These are phyloP conservation scores for Entonaema liquescens DNA, from an alignment of 495 filamentous ascomycete genomes.

Conservation along the genomic window DNA sequence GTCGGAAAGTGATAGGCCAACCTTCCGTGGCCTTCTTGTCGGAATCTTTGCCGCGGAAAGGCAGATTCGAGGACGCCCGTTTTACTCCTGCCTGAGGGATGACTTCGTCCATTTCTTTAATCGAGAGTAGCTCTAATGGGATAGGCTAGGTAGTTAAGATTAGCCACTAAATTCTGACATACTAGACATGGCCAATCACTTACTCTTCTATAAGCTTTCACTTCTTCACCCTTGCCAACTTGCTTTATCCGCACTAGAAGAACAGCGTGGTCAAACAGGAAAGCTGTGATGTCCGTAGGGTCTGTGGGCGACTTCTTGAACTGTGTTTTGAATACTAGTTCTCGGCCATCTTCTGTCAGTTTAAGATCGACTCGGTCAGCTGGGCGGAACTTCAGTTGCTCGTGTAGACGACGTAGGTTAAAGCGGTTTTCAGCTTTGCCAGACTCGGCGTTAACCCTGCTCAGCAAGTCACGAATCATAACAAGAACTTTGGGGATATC, in stretches of 20 bases:
- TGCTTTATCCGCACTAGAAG: slow-evolving; percentile 88
- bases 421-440: slow-evolving; percentile 98
- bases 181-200: slow-evolving; percentile 21
- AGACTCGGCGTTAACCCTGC: slow-evolving; percentile 90
- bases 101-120: slow-evolving; percentile 95
- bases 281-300: slow-evolving; percentile 87
- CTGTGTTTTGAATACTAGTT: slow-evolving; percentile 89
- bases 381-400: slow-evolving; percentile 85
- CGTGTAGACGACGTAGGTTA: slow-evolving; percentile 89
- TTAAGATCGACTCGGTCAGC: slow-evolving; percentile 93
- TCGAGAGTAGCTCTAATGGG: slow-evolving; percentile 90
- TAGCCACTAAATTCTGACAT: slow-evolving; percentile 27
- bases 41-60: slow-evolving; percentile 62
- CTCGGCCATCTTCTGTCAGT: slow-evolving; percentile 90
- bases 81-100: slow-evolving; percentile 86
- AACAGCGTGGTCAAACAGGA: slow-evolving; percentile 95
- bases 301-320: slow-evolving; percentile 93
- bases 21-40: slow-evolving; percentile 72
- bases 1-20: slow-evolving; percentile 96
- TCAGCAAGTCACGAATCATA: slow-evolving; percentile 85
- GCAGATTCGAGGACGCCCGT: slow-evolving; percentile 87
- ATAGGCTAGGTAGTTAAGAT: slow-evolving; percentile 69
- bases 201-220: slow-evolving; percentile 88
- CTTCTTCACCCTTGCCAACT: slow-evolving; percentile 91
- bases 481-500: slow-evolving; percentile 89